These are phyloP conservation scores for Pythium oligandrum DNA, from an alignment of 352 stramenopile species.

Conservation along the genomic window DNA sequence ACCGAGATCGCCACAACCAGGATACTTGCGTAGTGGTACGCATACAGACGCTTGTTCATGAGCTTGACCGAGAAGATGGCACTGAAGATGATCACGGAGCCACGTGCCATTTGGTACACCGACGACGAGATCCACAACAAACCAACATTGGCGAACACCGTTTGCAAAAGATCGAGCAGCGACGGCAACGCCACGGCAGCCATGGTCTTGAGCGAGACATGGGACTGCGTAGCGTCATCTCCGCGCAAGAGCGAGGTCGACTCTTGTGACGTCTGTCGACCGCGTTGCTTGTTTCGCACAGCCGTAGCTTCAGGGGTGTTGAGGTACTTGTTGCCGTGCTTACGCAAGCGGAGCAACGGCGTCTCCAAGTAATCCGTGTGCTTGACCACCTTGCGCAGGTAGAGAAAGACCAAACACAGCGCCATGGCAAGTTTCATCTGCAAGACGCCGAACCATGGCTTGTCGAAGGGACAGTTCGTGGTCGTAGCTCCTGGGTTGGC, in stretches of 20 bases:
- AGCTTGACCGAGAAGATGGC: slow-evolving; percentile 80
- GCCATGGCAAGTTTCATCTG: slow-evolving; percentile 86
- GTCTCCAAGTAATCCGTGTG: slow-evolving; percentile 65
- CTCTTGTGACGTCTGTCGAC: slow-evolving; percentile 16
- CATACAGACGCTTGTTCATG: slow-evolving; percentile 78
- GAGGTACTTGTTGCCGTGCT: slow-evolving; percentile 60
- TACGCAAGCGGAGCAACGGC: slow-evolving; percentile 56
- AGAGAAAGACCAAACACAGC: slow-evolving; percentile 72
- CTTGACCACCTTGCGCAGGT: slow-evolving; percentile 48
- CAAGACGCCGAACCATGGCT: slow-evolving; percentile 83
- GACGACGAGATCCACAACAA: slow-evolving; percentile 86
- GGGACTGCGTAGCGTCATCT: slow-evolving; percentile 14
- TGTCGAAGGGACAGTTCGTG: slow-evolving; percentile 74
- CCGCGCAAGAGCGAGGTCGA: slow-evolving; percentile 24
- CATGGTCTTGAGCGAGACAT: slow-evolving; percentile 49
- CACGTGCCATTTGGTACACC: slow-evolving; percentile 88
- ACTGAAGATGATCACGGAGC: slow-evolving; percentile 90
- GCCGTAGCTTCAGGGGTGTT: slow-evolving; percentile 31
- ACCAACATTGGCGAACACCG: slow-evolving; percentile 82
- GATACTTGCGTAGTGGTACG: slow-evolving; percentile 86
- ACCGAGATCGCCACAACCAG: slow-evolving; percentile 64
- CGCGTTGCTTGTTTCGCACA: slow-evolving; percentile 41
- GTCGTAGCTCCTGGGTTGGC: slow-evolving; percentile 19
- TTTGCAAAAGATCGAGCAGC: slow-evolving; percentile 81
- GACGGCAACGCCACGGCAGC: slow-evolving; percentile 58